Conservation (phyloP, 2,329 filamentous ascomycete species). For the Orbilia brochopaga region DNA sequence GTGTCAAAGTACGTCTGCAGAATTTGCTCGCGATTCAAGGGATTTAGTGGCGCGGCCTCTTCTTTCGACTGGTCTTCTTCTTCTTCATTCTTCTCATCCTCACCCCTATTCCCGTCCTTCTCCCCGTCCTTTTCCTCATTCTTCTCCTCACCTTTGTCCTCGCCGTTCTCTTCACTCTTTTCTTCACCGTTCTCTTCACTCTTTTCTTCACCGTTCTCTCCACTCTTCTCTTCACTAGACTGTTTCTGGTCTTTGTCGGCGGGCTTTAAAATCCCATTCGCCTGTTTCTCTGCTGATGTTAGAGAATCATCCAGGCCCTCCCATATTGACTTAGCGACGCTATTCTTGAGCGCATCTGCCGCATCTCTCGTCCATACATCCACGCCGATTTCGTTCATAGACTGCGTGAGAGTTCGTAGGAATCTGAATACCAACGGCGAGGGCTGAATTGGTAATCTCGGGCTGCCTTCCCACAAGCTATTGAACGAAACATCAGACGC, state of each 20-base stretch:
- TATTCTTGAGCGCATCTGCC: constrained; percentile 53
- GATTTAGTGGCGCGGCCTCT: not conserved
- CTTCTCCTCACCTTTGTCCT: not conserved
- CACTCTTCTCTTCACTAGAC: not conserved
- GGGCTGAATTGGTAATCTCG: constrained; percentile 76
- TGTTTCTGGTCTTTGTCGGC: not conserved
- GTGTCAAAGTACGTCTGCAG: constrained; percentile 44
- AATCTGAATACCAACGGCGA: constrained; percentile 76
- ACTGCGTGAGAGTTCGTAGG: constrained; percentile 68
- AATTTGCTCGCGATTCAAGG: constrained; percentile 28
- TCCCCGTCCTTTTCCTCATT: too few relatives aligned
- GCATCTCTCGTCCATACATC: constrained; percentile 82
- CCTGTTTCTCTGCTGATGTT: constrained; percentile 30
- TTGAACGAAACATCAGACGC: constrained; percentile 30
- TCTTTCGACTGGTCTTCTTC: not conserved
- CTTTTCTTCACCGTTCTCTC: not conserved
- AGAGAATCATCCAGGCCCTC: constrained; percentile 32
- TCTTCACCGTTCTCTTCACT: not conserved
- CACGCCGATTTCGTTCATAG: constrained; percentile 73
- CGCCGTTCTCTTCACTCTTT: not conserved
- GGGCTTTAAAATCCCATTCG: constrained; percentile 16
- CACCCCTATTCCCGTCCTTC: not conserved
- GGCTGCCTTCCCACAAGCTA: constrained; percentile 56
- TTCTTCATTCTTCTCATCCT: not conserved
- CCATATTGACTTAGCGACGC: constrained; percentile 32